phyloP scores from a whole-genome alignment of 192 early-diverging fungal species.

The Coemansia javaensis region DNA sequence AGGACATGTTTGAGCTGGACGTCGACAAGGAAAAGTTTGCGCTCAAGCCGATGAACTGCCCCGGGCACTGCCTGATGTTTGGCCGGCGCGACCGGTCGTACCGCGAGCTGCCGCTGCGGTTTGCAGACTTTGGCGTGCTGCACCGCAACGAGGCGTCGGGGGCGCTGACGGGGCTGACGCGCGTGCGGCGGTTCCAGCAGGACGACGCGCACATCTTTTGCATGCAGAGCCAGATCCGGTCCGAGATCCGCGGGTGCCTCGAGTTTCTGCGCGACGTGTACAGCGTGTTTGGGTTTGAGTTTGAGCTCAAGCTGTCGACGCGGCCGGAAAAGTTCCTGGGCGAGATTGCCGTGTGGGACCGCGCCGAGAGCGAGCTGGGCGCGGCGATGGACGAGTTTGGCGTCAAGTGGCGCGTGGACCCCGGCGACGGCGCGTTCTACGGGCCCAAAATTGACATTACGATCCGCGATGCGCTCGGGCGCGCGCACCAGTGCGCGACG shows the following conservation, averaged over 20 bases:
- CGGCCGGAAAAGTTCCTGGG: constrained; percentile 96
- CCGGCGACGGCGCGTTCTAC: constrained; percentile 98
- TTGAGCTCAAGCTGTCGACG: constrained; percentile 87
- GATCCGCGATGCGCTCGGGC: constrained; percentile 86
- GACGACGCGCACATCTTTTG: constrained; percentile 99
- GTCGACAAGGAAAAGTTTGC: constrained; percentile 97
- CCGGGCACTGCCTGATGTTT: constrained; percentile 98
- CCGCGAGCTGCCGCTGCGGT: constrained; percentile 89
- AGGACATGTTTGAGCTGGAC: constrained; percentile 93
- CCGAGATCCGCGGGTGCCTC: constrained; percentile 79
- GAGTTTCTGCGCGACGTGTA: constrained; percentile 90
- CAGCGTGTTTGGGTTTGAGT: constrained; percentile 91
- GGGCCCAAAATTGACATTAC: constrained; percentile 99
- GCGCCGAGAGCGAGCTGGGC: constrained; percentile 77
- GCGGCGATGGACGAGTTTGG: constrained; percentile 78
- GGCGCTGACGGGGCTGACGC: constrained; percentile 89
- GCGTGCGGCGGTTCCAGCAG: constrained; percentile 98
- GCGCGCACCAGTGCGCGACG: constrained; percentile 93
- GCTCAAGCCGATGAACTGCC: constrained; percentile 99
- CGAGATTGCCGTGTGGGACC: constrained; percentile 84
- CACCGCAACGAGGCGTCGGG: constrained; percentile 94
- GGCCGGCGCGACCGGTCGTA: constrained; percentile 87
- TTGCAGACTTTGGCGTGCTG: constrained; percentile 97
- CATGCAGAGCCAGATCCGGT: constrained; percentile 73
- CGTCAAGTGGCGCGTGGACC: constrained; percentile 79